Evolutionary conservation across 2,329 filamentous ascomycete genomes (phyloP).

Genomic region (Ceratocystis eucalypticola): DNA sequence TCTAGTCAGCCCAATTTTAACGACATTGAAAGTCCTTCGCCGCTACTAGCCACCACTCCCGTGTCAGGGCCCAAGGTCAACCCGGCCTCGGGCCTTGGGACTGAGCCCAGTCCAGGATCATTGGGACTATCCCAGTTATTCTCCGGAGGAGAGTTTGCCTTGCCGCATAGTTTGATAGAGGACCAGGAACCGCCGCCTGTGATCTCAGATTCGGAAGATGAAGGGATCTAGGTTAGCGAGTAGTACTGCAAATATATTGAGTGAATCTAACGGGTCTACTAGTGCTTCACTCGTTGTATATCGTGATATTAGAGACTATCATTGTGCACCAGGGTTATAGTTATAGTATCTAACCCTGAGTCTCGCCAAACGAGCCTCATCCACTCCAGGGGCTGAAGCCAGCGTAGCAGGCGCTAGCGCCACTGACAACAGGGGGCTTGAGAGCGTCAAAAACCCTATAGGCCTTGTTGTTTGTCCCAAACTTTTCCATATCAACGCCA

Average conservation of each 20-base stretch:
- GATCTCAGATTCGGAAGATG: slow-evolving; percentile 30
- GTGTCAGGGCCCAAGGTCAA: background rate
- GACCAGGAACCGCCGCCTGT: slow-evolving; percentile 26
- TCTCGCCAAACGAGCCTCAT: background rate
- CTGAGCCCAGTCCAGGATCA: background rate
- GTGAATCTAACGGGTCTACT: no score
- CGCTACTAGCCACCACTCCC: slow-evolving; percentile 9
- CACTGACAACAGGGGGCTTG: background rate
- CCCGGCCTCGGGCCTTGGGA: background rate
- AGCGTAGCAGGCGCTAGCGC: background rate
- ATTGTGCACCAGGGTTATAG: background rate
- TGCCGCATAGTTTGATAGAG: slow-evolving; percentile 35
- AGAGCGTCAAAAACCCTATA: background rate
- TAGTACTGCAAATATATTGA: no score
- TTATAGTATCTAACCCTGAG: background rate
- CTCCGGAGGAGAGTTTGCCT: slow-evolving; percentile 35
- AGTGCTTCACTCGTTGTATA: no score
- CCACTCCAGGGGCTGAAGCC: background rate
- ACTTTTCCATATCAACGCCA: background rate
- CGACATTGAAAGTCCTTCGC: slow-evolving; percentile 22
- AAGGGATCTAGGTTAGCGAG: slow-evolving; percentile 7
- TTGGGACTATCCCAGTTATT: slow-evolving; percentile 35
- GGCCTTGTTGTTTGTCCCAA: background rate
- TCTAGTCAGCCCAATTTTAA: slow-evolving; percentile 22
- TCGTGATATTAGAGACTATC: background rate